Conservation (phyloP, 2,329 filamentous ascomycete genomes). For the Fusarium virguliforme region DNA sequence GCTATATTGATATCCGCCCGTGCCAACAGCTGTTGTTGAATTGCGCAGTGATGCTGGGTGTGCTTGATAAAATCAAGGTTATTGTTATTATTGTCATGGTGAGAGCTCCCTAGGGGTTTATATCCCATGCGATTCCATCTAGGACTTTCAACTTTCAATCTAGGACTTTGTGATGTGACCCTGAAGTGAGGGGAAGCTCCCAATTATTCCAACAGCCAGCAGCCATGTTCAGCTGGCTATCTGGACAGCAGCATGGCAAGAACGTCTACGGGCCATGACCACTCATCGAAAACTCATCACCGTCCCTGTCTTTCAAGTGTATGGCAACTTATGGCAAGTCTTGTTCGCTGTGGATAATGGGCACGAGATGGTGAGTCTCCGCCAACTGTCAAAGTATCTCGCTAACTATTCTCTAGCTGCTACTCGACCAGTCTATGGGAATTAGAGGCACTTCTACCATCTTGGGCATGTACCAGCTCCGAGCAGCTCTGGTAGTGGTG, state of each 20-base stretch:
- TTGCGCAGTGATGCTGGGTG: too few relatives aligned
- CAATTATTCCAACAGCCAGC: not conserved
- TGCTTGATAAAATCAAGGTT: too few relatives aligned
- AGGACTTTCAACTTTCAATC: too few relatives aligned
- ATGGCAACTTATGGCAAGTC: slow-evolving; percentile 14
- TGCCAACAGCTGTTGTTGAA: too few relatives aligned
- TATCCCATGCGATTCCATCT: too few relatives aligned
- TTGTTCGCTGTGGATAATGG: slow-evolving; percentile 17
- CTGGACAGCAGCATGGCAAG: slow-evolving; percentile 18
- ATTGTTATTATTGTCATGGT: too few relatives aligned
- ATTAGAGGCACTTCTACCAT: slow-evolving; percentile 17
- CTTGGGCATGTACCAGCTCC: slow-evolving; percentile 19
- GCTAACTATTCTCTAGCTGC: not conserved
- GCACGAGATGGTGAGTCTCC: slow-evolving; percentile 8
- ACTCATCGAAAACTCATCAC: not conserved
- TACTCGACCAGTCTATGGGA: slow-evolving; percentile 14
- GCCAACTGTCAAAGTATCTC: not conserved
- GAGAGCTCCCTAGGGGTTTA: too few relatives aligned
- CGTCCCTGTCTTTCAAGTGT: slow-evolving; percentile 15
- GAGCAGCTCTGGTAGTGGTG: slow-evolving; percentile 5
- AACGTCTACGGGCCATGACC: slow-evolving; percentile 1
- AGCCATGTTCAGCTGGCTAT: slow-evolving; percentile 17
- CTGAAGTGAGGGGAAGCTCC: too few relatives aligned
- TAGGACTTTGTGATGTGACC: too few relatives aligned
- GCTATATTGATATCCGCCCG: too few relatives aligned